Conservation (phyloP, 2,329 filamentous ascomycete species). For the Beauveria medogensis region DNA sequence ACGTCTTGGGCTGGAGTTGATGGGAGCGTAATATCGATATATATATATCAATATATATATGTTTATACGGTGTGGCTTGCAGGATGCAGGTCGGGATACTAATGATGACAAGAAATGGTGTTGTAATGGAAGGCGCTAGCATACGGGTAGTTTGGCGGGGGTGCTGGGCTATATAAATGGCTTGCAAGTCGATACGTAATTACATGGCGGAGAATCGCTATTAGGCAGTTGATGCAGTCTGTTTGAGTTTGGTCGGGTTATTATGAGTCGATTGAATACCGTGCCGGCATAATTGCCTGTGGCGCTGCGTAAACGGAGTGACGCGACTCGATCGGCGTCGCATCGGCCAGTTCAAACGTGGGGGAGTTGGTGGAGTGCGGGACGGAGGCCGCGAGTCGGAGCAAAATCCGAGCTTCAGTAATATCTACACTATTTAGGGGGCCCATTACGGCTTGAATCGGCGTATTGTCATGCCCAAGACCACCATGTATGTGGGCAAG, state of each 20-base stretch:
- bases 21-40: too few relatives aligned
- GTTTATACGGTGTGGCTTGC: not conserved
- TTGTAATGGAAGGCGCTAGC: conserved; percentile 1
- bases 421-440: not conserved
- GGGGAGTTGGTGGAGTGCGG: not conserved
- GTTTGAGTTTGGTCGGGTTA: too few relatives aligned
- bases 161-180: not conserved
- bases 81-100: not conserved
- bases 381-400: not conserved
- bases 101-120: not conserved
- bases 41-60: not conserved
- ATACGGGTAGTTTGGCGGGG: not conserved
- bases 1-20: not conserved
- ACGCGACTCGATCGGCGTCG: not conserved
- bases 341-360: not conserved
- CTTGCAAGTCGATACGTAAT: too few relatives aligned
- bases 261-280: too few relatives aligned
- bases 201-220: not conserved
- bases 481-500: not conserved
- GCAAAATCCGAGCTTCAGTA: not conserved
- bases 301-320: not conserved
- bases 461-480: not conserved
- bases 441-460: not conserved
- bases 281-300: not conserved
- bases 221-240: not conserved